phyloP scores from a whole-genome alignment of 2,329 filamentous ascomycete species.

The Aaosphaeria pasadenensis region DNA sequence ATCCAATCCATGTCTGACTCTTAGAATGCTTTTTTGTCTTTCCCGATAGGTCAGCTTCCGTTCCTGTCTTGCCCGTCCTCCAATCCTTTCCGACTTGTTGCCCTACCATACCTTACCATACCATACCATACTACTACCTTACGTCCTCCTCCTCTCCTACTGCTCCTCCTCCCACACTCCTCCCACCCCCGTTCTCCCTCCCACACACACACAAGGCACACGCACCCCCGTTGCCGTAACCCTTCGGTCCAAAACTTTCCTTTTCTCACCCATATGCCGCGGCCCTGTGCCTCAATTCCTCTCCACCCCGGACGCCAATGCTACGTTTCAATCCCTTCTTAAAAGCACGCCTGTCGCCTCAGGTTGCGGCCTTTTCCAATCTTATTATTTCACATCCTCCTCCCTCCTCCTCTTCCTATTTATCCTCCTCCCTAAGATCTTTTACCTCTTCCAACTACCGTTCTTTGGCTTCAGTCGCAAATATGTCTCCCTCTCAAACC shows the following conservation, averaged over 20 bases:
- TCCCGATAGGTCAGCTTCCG: slow-evolving; percentile 26
- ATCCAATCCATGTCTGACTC: background rate
- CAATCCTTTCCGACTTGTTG: too few relatives aligned
- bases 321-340: slow-evolving; percentile 7
- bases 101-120: too few relatives aligned
- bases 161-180: too few relatives aligned
- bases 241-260: too few relatives aligned
- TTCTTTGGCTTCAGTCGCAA: slow-evolving; percentile 33
- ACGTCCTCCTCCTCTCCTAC: too few relatives aligned
- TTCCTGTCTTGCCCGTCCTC: too few relatives aligned
- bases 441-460: slow-evolving; percentile 7
- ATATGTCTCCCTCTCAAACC: slow-evolving; percentile 36
- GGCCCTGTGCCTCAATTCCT: slow-evolving; percentile 15
- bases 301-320: slow-evolving; percentile 30
- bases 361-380: slow-evolving; percentile 19
- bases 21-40: slow-evolving; percentile 3
- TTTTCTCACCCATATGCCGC: slow-evolving; percentile 19
- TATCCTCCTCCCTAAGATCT: slow-evolving; percentile 3
- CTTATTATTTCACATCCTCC: slow-evolving; percentile 8
- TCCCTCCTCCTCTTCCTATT: background rate
- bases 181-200: too few relatives aligned
- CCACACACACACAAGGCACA: too few relatives aligned
- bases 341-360: slow-evolving; percentile 33
- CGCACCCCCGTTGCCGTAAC: too few relatives aligned
- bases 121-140: too few relatives aligned